Base-by-base conservation (phyloP, 2,329 filamentous ascomycete species). In the Xylogone sp. region DNA sequence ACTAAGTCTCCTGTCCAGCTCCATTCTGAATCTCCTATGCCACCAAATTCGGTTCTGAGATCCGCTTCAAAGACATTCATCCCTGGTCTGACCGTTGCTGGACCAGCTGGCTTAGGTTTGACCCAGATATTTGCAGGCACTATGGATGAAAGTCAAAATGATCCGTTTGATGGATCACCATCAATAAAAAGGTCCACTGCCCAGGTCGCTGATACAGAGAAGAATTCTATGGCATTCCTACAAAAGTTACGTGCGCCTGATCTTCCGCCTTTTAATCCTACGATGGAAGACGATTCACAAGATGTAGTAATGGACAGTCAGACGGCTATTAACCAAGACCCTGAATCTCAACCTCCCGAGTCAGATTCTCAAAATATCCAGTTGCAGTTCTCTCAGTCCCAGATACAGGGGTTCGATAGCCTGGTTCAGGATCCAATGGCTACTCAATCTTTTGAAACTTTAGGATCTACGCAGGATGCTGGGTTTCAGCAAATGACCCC, bases 71-170 rank as follows among this genome's bases (percentile, higher is more conserved):
- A 87, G 69, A 79, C 74, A 0, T 86, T 87, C 59, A 87, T 90
- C 52, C 87, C 86, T 3, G 85, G 84, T 1, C 70, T 90, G 19
- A 81, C 84, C 2, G 75, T 85, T 3, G 69, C 76, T 6, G 79
- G 76, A 0, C 76, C 82, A 20, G 83, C 82, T 31, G 83, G 83
- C 2, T 71, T 96, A 42, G 88, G 90, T 9, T 76, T 96, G 43
- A 95, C 90, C 0, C 92, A 96, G 62, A 93, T 94, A 56, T 97
- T 96, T 65, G 88, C 88, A 4, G 90, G 90, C 12, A 96, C 91
- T 1, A 87, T 97, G 83, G 90, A 88, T 45, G 83, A 81, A 34
- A 74, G 75, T 53, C 70, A 77, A 46, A 65, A 67, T 2, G 68
- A 62, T 7, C 57, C 62, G 75, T 66, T 55, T 21, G 56, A 59